Percentiles rank a stretch among this genome's conserved stretches.
Evolutionary conservation across 2,329 filamentous ascomycete species (phyloP).

Genomic region (Eutypella sp.): DNA sequence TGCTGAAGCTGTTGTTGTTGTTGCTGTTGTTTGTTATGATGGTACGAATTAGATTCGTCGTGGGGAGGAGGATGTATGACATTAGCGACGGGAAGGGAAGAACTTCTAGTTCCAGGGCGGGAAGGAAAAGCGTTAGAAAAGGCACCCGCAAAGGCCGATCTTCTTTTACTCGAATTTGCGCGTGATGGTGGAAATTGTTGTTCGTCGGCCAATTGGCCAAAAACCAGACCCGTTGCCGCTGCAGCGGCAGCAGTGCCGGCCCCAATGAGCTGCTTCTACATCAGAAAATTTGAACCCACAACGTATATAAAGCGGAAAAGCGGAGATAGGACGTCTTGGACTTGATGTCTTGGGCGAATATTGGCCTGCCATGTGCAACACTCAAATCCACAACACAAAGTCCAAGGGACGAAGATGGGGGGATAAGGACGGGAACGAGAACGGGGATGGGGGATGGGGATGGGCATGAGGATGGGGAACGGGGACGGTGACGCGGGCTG

Average conservation of each 20-base stretch:
- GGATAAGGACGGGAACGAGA: too few species aligned
- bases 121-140: constrained; percentile 24
- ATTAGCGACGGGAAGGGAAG: constrained; percentile 23
- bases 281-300: constrained; percentile 17
- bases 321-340: too few species aligned
- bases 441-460: too few species aligned
- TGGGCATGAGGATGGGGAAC: too few species aligned
- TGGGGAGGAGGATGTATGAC: constrained; percentile 19
- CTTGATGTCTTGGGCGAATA: too few species aligned
- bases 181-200: constrained; percentile 27
- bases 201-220: constrained; percentile 48
- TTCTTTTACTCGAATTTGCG: constrained; percentile 26
- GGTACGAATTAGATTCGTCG: constrained; percentile 33
- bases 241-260: constrained; percentile 58
- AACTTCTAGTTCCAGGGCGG: constrained; percentile 39
- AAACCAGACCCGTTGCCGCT: constrained; percentile 53
- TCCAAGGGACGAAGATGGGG: too few species aligned
- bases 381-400: too few species aligned
- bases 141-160: constrained; percentile 29
- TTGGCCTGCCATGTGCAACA: too few species aligned
- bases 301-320: neutral
- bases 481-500: too few species aligned
- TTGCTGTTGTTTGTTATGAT: constrained; percentile 19
- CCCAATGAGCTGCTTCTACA: constrained; percentile 49
- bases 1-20: constrained; percentile 19